phyloP scores from a whole-genome alignment of 495 filamentous ascomycete species.

The Aspergillus panamensis region DNA sequence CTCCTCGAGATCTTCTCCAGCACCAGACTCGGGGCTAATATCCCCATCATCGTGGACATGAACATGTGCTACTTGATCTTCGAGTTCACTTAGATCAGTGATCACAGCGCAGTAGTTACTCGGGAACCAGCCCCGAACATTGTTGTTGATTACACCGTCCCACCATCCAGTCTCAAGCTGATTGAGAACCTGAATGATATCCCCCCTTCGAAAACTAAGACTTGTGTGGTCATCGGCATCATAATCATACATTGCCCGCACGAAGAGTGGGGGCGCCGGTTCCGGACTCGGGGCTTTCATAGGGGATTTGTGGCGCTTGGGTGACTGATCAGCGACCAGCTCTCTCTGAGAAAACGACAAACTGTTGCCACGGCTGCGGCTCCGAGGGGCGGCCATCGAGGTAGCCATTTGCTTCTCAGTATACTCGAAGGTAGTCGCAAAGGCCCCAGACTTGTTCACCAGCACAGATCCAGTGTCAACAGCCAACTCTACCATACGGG shows the following conservation, averaged over 20 bases:
- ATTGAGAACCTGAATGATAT: conserved; percentile 96
- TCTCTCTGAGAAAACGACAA: conserved; percentile 26
- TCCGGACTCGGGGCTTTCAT: conserved; percentile 55
- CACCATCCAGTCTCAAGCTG: conserved; percentile 98
- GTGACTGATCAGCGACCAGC: conserved; percentile 27
- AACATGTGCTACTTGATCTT: conserved; percentile 29
- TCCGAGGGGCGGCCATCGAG: conserved; percentile 32
- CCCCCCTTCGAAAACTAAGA: conserved; percentile 90
- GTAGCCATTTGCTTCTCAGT: conserved; percentile 42
- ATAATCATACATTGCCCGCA: conserved; percentile 96
- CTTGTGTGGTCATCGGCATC: conserved; percentile 95
- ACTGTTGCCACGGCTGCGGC: conserved; percentile 33
- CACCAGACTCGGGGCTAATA: conserved; percentile 53
- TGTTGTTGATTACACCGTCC: conserved; percentile 84
- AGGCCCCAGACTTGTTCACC: conserved; percentile 34
- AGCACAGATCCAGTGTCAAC: conserved; percentile 34
- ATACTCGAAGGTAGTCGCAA: conserved; percentile 47
- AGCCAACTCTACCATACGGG: conserved; percentile 34
- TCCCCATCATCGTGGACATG: conserved; percentile 47
- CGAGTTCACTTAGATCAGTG: conserved; percentile 62
- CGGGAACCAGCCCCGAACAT: conserved; percentile 94
- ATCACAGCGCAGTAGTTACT: conserved; percentile 96
- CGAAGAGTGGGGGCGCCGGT: conserved; percentile 77
- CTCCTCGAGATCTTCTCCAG: conserved; percentile 66
- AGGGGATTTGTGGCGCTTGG: conserved; percentile 30